Base-by-base conservation (phyloP, 2,329 filamentous ascomycete genomes). In the Diaporthe vaccinii region DNA sequence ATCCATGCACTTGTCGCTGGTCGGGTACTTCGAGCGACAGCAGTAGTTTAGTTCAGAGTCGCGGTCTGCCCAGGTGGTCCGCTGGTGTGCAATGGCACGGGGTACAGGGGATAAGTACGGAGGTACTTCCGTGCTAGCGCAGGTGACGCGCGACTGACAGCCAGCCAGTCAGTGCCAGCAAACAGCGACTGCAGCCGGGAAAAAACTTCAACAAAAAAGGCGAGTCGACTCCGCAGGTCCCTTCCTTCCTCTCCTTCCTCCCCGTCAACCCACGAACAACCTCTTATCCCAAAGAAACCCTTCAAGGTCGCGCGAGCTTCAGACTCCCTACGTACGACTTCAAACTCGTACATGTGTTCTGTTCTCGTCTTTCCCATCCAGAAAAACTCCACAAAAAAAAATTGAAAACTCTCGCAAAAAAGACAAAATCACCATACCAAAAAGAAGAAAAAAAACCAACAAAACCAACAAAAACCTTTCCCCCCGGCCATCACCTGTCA, bases 311-410 rank as follows among this genome's bases (percentile, higher is more conserved):
- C 86, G 86, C 87, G 88, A 87, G 82, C 83, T 81, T 82, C 82
- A 84, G 84, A 83, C 81, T 80, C 78, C 69, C 73, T 59, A 80
- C 89, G 88, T 89, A 87, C 89, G 88, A 85, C 86, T 85, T 77
- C 75, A 70, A 39, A 55, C 78, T 87, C 87, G 88, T 89, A 86
- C 88, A 88, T 85, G 83, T 86, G 89, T 87, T 89, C 87, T 91
- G 89, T 89, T 87, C 89, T 89, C 87, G 85, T 86, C 87, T 86
- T 87, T 80, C 81, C 85, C 86, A 86, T 82, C 80, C 82, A 83
- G 84, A 82, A 86, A 85, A 89, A 89, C 89, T 85, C 84, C 84
- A 85, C 81, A 84, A 88, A 91, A 91, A 91, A 91, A 91, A 90
- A 80, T 84, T 85, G 85, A 88, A 90, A 91, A 91, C 85, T 84